Base-by-base conservation (phyloP, 2,329 filamentous ascomycete genomes). In the Xylaria sp. region DNA sequence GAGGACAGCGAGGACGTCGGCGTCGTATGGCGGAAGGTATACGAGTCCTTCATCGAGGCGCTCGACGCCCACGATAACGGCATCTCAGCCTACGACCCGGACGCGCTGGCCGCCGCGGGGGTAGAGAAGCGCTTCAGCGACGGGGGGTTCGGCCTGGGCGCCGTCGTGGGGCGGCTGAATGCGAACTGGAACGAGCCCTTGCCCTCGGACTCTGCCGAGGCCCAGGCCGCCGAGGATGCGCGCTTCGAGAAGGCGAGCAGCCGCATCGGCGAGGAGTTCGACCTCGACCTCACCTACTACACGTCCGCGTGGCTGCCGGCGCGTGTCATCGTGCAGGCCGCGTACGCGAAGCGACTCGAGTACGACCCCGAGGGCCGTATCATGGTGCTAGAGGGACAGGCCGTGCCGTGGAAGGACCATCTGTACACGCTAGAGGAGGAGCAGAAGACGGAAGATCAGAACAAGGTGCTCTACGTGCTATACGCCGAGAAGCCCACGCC, bases 21-120 rank as follows among this genome's bases (percentile, higher is more conserved):
- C 46, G 81, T 97, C 34, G 85, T 99, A 63, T 97, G 92, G 84
- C 85, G 89, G 76, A 97, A 97, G 84, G 83, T 99, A 59, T 99
- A 99, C 85, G 89, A 91, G 73, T 91, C 91, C 80, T 97, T 98
- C 80, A 86, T 99, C 78, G 96, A 99, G 84, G 94, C 96, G 1
- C 90, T 99, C 65, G 96, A 99, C 81, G 96, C 94, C 66, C 95
- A 99, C 81, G 96, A 99, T 85, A 99, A 99, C 80, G 96, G 96
- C 73, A 91, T 99, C 78, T 90, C 90, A 30, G 87, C 85, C 66
- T 97, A 97, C 82, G 93, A 97, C 78, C 85, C 91, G 32, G 85
- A 86, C 28, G 89, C 85, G 36, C 78, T 97, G 20, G 81, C 87
- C 34, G 86, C 89, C 34, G 92, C 93, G 0, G 91, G 91, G 4